Conservation (phyloP, 2,329 filamentous ascomycete species). For the Passalora sequoiae region DNA sequence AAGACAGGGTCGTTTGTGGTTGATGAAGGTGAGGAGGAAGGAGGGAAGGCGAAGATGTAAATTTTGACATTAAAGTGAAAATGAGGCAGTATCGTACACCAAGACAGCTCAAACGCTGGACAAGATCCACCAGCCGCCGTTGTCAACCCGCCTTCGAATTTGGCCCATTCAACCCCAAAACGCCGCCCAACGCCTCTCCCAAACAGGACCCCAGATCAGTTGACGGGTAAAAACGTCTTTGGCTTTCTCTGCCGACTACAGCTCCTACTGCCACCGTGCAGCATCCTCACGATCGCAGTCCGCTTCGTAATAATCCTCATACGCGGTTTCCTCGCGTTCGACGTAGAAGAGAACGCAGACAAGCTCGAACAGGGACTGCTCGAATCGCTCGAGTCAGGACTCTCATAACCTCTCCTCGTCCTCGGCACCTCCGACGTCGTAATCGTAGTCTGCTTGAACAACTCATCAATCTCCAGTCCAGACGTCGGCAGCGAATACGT, state of each 20-base stretch:
- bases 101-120: too few species aligned
- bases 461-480: background rate
- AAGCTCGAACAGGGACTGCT: slow-evolving; percentile 3
- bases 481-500: background rate
- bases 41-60: background rate
- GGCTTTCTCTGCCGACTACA: background rate
- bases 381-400: background rate
- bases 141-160: too few species aligned
- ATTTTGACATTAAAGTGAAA: too few species aligned
- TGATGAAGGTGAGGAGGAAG: background rate
- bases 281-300: slow-evolving; percentile 1
- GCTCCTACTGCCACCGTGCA: background rate
- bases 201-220: background rate
- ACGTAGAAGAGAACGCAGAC: background rate
- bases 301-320: slow-evolving; percentile 3
- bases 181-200: background rate
- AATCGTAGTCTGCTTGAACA: slow-evolving; percentile 2
- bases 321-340: background rate
- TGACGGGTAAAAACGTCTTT: background rate
- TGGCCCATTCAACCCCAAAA: too few species aligned
- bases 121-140: too few species aligned
- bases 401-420: background rate
- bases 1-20: background rate
- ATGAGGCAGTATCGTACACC: too few species aligned
- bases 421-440: background rate